Base-by-base conservation (phyloP, 345 rosid species). In the Alliaria petiolata region DNA sequence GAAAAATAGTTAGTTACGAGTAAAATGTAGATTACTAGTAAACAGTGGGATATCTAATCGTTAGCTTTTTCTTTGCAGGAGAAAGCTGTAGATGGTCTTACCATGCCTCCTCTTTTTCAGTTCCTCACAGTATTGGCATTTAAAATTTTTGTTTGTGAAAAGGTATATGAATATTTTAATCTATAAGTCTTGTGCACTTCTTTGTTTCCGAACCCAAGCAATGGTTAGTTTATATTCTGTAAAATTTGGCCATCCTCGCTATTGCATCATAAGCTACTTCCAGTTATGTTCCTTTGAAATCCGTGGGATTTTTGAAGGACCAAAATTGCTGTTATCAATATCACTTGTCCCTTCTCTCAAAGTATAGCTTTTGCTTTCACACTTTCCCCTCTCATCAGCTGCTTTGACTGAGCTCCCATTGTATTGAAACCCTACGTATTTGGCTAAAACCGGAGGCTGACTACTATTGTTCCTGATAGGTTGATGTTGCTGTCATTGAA, bases 91-190 rank as follows among this genome's bases (percentile, higher is more conserved):
- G 86, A 83, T 55, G 90, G 84, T 64, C 69, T 90, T 72, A 89
- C 91, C 36, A 88, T 92, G 98, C 96, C 98, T 69, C 95, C 96
- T n/a, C 88, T 89, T 17, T 92, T 92, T 81, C 98, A 88, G 70
- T 92, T 92, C 79, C 92, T 92, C 53, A 84, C 91, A 25, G 75
- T 92, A 25, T 72, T 92, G 81, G 98, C 96, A 47, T 86, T 89
- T 81, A 92, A 85, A 73, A 83, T 92, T 65, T 92, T 92, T 77
- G 74, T 82, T 53, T 56, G 76, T 49, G 98, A 92, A 79, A 83
- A 85, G 96, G 98, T 92, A 64, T 15, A 26, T 17, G 35, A 26
- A 11, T 44, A 28, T 19, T 26, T 14, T 33, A 5, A 30, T 25
- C 31, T 8, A 34, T 20, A 10, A 65, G 17, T 12, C 55, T 61